Base-by-base conservation (phyloP, 1,139 yeast genomes). In the Hyphopichia burtonii region DNA sequence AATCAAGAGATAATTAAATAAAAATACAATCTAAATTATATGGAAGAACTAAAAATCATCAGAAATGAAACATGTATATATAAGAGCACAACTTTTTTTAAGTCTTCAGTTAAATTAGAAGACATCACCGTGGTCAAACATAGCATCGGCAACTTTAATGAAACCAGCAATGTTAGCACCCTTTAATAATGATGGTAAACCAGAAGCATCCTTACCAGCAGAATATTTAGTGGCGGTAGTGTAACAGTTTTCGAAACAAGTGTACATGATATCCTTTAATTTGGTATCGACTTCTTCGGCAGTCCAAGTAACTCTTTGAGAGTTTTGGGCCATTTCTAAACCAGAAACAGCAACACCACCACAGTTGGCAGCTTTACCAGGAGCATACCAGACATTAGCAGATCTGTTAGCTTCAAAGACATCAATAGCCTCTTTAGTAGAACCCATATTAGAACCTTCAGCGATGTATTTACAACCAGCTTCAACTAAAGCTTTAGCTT, bases 341-440 rank as follows among this genome's bases (percentile, higher is more conserved):
- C 98, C 98, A 49, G 96, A 89, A 47, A 91, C 97, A 47, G 96
- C 96, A 59, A 93, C 99, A 83, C 98, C 99, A 76, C 98, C 98
- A 76, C 95, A 86, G 83, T 93, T 93, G 63, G 98, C 94, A 59
- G 97, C 97, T 82, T 93, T 93, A 73, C 98, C 98, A 66, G 97
- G 97, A 59, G 96, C 98, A 74, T 91, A 91, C 98, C 98, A 93
- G 68, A 90, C 88, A 53, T 85, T 78, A 56, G 79, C 66, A 54
- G 76, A 58, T 78, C 97, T 86, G 71, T 81, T 82, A 59, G 86
- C 86, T 80, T 93, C 99, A 56, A 91, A 91, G 48, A 87, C 90
- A 53, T 85, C 90, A 58, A 93, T 89, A 56, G 99, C 99, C 69
- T 91, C 98, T 71, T 86, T 86, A 57, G 97, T 91, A 56, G 96